Evolutionary conservation across 495 filamentous ascomycete genomes (phyloP).

Genomic region (Talaromyces ruber): DNA sequence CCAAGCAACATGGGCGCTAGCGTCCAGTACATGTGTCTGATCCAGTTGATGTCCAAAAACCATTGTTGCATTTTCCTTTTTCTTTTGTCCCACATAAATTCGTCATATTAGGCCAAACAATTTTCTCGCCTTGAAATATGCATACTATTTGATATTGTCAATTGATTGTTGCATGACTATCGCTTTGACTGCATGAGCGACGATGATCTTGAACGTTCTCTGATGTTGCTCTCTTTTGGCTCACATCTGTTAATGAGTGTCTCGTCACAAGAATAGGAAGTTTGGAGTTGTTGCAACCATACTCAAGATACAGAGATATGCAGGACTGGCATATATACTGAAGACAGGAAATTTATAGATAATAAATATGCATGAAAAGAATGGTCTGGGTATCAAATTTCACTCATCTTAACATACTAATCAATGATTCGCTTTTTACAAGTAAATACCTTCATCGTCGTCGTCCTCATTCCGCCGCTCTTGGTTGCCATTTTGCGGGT

Average conservation of each 20-base stretch:
- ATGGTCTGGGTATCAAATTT: background rate
- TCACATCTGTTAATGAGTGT: background rate
- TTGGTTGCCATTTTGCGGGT: slow-evolving; percentile 10
- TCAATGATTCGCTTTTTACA: slow-evolving; percentile 29
- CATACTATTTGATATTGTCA: background rate
- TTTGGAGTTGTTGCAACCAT: slow-evolving; percentile 1
- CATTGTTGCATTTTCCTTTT: background rate
- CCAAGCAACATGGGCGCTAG: slow-evolving; percentile 1
- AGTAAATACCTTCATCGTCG: slow-evolving; percentile 55
- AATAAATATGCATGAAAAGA: background rate
- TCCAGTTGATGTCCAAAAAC: background rate
- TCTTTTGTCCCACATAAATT: background rate
- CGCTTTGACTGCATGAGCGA: background rate
- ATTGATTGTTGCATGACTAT: background rate
- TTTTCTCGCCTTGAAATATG: background rate
- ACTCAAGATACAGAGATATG: background rate
- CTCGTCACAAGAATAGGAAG: background rate
- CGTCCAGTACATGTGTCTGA: background rate
- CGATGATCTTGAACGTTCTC: background rate
- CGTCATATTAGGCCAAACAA: background rate
- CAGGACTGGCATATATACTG: background rate
- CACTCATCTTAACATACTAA: background rate
- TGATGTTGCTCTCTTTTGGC: background rate
- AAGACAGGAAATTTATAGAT: background rate
- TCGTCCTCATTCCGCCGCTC: slow-evolving; percentile 28